Evolutionary conservation across 2,329 filamentous ascomycete species (phyloP), one percentile per base, ranked within the genome.

Genomic region (Colletotrichum costaricense): DNA sequence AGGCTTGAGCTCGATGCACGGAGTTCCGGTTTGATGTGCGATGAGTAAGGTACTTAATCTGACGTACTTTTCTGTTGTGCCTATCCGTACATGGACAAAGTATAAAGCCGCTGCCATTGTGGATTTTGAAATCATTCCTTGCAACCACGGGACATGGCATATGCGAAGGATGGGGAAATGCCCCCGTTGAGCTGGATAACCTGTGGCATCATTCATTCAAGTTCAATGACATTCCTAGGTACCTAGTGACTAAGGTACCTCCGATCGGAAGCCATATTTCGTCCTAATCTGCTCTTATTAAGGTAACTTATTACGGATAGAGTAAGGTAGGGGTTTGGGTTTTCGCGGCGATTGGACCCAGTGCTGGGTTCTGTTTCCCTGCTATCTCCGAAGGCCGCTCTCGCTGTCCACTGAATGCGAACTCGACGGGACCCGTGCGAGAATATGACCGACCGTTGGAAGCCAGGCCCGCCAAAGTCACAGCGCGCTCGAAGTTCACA

Each of bases 391-490:
- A 73, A 56, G 42, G 26, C 46, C 22, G 59, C 19, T 35, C 60
- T 60, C 11, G n/a, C 30, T 55, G 14, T 57, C 52, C 24, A 57
- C 24, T 56, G 52, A 46, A 28, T 24, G n/a, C 4, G 46, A 70
- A 72, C 69, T 62, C 14, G 52, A 66, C 60, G 67, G 60, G 60
- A 24, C 38, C 46, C 35, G 24, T 22, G 35, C 26, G 46, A 70
- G 28, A 38, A 71, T 26, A 65, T 28, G 67, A 66, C 60, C 19
- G 71, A 62, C 71, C 67, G 71, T 64, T 73, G 56, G 46, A 66
- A 71, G 67, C 49, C 62, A 67, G 69, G 60, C 67, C 67, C 67
- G 56, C 71, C 67, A 69, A 62, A 62, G 58, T 30, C 28, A 24
- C 52, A 24, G 46, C 62, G 33, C 30, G 33, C 28, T 33, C 12